Evolutionary conservation across 179 eudicot species (phyloP), one percentile per base, ranked within the genome.

Genomic region (Gypsophila paniculata): DNA sequence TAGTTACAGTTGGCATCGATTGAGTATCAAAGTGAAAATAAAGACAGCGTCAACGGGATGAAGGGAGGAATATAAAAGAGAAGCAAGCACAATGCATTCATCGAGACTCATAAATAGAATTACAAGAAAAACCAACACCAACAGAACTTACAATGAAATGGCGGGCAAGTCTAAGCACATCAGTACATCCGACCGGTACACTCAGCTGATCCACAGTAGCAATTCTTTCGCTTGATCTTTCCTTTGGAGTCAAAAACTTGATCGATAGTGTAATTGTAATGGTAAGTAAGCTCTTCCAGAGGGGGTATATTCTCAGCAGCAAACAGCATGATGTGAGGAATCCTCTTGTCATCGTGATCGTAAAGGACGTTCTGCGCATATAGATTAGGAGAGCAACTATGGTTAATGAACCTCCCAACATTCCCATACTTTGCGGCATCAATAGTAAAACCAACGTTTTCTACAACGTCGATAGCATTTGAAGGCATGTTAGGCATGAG

Each of bases 271-370:
- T 90, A 90, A 69, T 91, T 91, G 72, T 90, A 91, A 38, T 88
- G 82, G 66, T 91, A 90, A 18, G 85, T 81, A 71, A 91, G 77
- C 79, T 91, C 97, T 75, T 85, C 79, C 70, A 88, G 69, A 2
- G 97, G 88, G 39, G 90, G 87, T 70, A 91, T 91, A 70, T 86
- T 85, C 61, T 88, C 93, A 2, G 86, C 83, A 14, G 97, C 90
- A 74, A 91, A 91, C 0, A 91, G 72, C 97, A 90, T 88, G 32
- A 91, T 82, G 67, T 91, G 97, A 18, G 97, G 93, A 81, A 90
- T 83, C 58, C 78, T 85, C 69, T 73, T 78, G 59, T 90, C 89
- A 0, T 84, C 90, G 8, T 91, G 89, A 82, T 91, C 93, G 70
- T 84, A 90, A 11, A 90, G 83, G 13, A 91, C 96, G 73, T 86